These are phyloP conservation scores for Picochlorum sp. DNA, from an alignment of 139 green algal species.

Conservation along the genomic window DNA sequence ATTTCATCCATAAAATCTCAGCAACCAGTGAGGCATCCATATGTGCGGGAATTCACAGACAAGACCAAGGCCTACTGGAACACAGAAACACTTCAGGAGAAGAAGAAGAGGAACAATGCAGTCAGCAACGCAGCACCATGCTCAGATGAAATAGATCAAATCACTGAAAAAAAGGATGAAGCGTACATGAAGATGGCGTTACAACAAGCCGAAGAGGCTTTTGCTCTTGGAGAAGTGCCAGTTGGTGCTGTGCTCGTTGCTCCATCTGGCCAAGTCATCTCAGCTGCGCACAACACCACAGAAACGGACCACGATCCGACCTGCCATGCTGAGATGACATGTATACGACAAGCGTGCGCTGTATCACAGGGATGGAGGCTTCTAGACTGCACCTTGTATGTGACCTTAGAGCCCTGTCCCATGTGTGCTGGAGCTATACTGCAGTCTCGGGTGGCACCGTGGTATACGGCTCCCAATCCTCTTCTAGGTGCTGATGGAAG, in stretches of 20 bases:
- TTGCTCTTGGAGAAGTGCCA: slow-evolving; percentile 59
- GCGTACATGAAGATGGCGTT: slow-evolving; percentile 30
- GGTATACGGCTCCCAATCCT: slow-evolving; percentile 79
- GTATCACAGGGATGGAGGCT: slow-evolving; percentile 51
- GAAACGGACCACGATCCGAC: slow-evolving; percentile 51
- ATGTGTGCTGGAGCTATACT: slow-evolving; percentile 93
- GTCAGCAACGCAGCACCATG: too few relatives aligned
- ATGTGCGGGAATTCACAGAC: too few relatives aligned
- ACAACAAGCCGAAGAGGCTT: slow-evolving; percentile 17
- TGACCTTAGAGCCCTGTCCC: slow-evolving; percentile 87
- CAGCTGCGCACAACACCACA: slow-evolving; percentile 48
- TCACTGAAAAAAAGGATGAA: slow-evolving; percentile 11
- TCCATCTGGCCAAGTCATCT: slow-evolving; percentile 35
- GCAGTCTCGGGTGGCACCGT: slow-evolving; percentile 62
- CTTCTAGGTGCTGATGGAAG: slow-evolving; percentile 74
- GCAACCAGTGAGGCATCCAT: too few relatives aligned
- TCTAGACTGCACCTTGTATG: slow-evolving; percentile 72
- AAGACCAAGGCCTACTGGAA: too few relatives aligned
- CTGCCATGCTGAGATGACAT: slow-evolving; percentile 80
- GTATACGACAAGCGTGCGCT: slow-evolving; percentile 42
- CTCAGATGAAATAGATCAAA: neutral
- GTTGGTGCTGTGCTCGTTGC: slow-evolving; percentile 72
- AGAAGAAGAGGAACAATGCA: too few relatives aligned
- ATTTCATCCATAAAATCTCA: too few relatives aligned
- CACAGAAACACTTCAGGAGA: too few relatives aligned